These are phyloP conservation scores for Bipolaris victoriae DNA, from an alignment of 2,329 filamentous ascomycete genomes.

Conservation along the genomic window DNA sequence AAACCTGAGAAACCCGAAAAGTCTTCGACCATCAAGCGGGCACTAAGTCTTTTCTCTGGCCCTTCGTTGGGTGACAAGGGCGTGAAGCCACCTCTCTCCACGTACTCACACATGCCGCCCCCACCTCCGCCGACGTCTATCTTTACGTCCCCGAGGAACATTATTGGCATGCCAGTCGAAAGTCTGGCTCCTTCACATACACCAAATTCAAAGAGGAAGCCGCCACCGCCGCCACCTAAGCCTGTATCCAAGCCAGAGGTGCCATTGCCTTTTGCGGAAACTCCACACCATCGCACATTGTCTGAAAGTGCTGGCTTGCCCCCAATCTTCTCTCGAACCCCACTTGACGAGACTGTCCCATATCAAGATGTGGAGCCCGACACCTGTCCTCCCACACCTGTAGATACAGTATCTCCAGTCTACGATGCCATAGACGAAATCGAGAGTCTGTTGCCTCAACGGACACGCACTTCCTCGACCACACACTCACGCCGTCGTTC, in stretches of 20 bases:
- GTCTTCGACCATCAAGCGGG: constrained; percentile 25
- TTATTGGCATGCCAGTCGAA: constrained; percentile 32
- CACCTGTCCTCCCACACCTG: constrained; percentile 34
- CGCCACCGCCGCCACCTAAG: constrained; percentile 17
- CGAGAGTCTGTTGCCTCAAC: constrained; percentile 38
- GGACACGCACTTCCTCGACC: constrained; percentile 27
- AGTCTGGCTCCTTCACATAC: constrained; percentile 25
- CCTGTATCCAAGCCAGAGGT: constrained; percentile 12
- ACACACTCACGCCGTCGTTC: constrained; percentile 39
- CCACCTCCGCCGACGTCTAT: constrained; percentile 35
- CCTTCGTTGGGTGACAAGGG: constrained; percentile 2
- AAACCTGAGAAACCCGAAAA: constrained; percentile 11
- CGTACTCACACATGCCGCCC: constrained; percentile 34
- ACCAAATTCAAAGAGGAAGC: constrained; percentile 21
- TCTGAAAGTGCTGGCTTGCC: constrained; percentile 36
- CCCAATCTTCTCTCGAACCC: constrained; percentile 20
- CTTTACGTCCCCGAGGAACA: constrained; percentile 34
- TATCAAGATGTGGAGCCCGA: constrained; percentile 35
- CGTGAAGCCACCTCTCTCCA: constrained; percentile 15
- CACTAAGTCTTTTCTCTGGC: constrained; percentile 20
- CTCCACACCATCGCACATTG: constrained; percentile 16
- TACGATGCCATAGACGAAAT: constrained; percentile 47
- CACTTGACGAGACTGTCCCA: constrained; percentile 17
- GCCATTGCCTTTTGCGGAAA: constrained; percentile 20
- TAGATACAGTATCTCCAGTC: constrained; percentile 39